These are phyloP conservation scores for Athelia psychrophila DNA, from an alignment of 1,284 basidiomycete genomes.

Conservation along the genomic window DNA sequence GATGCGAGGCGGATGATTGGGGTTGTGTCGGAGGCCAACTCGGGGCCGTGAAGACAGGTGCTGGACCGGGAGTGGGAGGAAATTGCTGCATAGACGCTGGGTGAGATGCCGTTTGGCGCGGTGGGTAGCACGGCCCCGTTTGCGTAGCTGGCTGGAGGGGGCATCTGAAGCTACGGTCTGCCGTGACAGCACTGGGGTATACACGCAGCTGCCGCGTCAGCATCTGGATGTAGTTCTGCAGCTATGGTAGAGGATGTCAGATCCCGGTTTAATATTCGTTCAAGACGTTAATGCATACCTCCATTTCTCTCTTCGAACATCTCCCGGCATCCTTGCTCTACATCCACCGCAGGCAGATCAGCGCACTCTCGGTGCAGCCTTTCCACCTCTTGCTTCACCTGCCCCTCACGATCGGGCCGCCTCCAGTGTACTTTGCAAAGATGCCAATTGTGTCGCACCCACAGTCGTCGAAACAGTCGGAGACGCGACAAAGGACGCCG, in stretches of 20 bases:
- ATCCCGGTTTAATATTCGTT: constrained; percentile 5
- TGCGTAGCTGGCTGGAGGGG: constrained; percentile 2
- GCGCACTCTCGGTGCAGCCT: constrained; percentile 34
- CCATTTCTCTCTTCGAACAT: constrained; percentile 45
- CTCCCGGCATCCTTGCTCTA: constrained; percentile 29
- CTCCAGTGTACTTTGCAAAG: constrained; percentile 53
- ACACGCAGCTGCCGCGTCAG: neutral
- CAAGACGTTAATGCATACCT: constrained; percentile 33
- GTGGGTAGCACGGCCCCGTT: neutral
- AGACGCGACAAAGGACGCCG: neutral
- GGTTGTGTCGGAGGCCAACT: constrained; percentile 2
- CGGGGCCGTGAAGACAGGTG: neutral
- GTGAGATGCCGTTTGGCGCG: neutral
- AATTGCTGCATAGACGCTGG: neutral
- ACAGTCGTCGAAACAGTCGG: neutral
- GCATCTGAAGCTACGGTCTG: constrained; percentile 1
- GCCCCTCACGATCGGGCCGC: constrained; percentile 52
- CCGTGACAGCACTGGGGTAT: too few relatives aligned
- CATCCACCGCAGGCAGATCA: constrained; percentile 44
- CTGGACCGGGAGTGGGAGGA: neutral
- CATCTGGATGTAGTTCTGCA: neutral
- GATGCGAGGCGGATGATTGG: too few relatives aligned
- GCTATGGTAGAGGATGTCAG: neutral
- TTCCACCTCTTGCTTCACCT: constrained; percentile 26
- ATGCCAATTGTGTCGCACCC: constrained; percentile 47